Conservation (phyloP, 2,329 filamentous ascomycete genomes). For the Daldinia sp. region DNA sequence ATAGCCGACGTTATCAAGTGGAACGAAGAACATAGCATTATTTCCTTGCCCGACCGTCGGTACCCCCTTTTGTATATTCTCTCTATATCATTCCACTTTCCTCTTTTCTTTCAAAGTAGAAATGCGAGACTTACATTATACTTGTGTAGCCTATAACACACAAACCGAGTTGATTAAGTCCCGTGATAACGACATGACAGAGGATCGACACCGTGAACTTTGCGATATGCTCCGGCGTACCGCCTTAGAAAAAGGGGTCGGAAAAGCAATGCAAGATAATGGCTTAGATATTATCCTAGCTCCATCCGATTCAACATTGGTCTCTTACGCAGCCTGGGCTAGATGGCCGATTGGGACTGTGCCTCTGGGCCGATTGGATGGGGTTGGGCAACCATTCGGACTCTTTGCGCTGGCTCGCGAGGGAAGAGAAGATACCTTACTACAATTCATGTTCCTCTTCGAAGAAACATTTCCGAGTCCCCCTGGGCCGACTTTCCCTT, state of each 20-base stretch:
- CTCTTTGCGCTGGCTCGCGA: neutral
- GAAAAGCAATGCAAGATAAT: neutral
- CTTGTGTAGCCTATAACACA: neutral
- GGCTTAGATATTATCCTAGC: neutral
- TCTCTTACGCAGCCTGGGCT: slow-evolving; percentile 2
- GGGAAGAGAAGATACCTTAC: neutral
- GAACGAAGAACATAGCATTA: neutral
- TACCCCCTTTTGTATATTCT: neutral
- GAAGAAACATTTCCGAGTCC: neutral
- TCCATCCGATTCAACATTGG: slow-evolving; percentile 1
- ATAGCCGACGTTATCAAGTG: neutral
- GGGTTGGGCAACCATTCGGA: slow-evolving; percentile 1
- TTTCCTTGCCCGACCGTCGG: neutral
- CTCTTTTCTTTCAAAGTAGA: neutral
- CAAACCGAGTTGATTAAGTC: neutral
- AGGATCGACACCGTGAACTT: neutral
- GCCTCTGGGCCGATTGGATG: neutral
- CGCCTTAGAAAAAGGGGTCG: neutral
- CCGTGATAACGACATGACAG: neutral
- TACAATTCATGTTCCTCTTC: neutral
- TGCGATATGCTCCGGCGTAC: neutral
- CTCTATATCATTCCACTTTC: neutral
- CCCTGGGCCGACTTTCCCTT: neutral
- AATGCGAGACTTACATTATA: neutral
- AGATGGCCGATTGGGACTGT: slow-evolving; percentile 3